A percentile compares a stretch with the other conserved stretches of the same genome.
Evolutionary conservation across 2,329 filamentous ascomycete species (phyloP).

Genomic region (Paecilomyces variotii): DNA sequence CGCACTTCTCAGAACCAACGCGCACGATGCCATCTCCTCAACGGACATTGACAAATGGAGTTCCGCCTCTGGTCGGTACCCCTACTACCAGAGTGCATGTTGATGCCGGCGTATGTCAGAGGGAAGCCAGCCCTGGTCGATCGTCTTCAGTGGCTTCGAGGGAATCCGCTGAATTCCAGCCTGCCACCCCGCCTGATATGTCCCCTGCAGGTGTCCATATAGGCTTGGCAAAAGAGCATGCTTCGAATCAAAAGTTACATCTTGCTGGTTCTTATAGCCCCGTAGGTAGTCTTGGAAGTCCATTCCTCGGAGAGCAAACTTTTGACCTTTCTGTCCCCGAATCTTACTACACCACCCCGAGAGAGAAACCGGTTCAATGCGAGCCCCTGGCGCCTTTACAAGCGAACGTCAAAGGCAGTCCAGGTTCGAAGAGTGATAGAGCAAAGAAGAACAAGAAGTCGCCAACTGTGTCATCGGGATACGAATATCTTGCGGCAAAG

Average conservation of each 20-base stretch:
- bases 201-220: constrained; percentile 18
- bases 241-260: constrained; percentile 12
- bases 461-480: constrained; percentile 22
- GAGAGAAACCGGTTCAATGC: constrained; percentile 12
- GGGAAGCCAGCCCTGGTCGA: constrained; percentile 23
- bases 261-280: constrained; percentile 11
- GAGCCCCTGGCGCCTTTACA: constrained; percentile 23
- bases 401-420: constrained; percentile 24
- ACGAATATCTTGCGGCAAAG: constrained; percentile 26
- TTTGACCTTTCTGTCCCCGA: constrained; percentile 27
- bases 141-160: constrained; percentile 24
- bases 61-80: constrained; percentile 1
- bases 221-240: constrained; percentile 18
- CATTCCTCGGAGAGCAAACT: constrained; percentile 15
- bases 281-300: constrained; percentile 11
- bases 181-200: constrained; percentile 18
- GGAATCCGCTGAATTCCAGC: constrained; percentile 19
- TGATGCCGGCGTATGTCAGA: constrained; percentile 26
- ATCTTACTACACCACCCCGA: constrained; percentile 20
- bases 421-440: constrained; percentile 12
- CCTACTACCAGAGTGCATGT: constrained; percentile 19
- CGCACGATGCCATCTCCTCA: neutral
- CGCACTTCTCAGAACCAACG: constrained; percentile 2
- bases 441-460: constrained; percentile 16
- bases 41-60: neutral